phyloP scores from a whole-genome alignment of 805 yeast species.

The Ogataea parapolymorpha region DNA sequence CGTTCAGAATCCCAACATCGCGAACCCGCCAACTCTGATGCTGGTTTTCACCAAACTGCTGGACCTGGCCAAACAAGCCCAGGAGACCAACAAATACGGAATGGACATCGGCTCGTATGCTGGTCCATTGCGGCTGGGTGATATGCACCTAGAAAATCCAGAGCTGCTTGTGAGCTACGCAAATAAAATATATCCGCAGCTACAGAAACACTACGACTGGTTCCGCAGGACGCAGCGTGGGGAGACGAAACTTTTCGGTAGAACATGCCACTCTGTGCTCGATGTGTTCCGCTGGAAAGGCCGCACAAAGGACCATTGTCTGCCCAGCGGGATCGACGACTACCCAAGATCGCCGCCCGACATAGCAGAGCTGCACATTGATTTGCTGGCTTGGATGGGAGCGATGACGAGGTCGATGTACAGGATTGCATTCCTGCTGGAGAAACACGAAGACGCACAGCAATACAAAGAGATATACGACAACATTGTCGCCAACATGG shows the following conservation, averaged over 20 bases:
- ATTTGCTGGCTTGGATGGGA: conserved; percentile 89
- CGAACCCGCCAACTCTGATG: conserved; percentile 94
- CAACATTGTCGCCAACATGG: conserved; percentile 61
- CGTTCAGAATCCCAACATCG: conserved; percentile 83
- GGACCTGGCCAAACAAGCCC: conserved; percentile 37
- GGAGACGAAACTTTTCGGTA: conserved; percentile 63
- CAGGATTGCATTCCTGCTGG: conserved; percentile 63
- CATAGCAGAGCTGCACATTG: conserved; percentile 86
- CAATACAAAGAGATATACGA: conserved; percentile 50
- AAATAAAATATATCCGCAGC: conserved; percentile 65
- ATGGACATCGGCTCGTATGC: conserved; percentile 13
- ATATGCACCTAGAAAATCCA: conserved; percentile 54
- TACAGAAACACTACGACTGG: conserved; percentile 79
- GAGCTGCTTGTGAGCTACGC: conserved; percentile 59
- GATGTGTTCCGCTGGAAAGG: conserved; percentile 95
- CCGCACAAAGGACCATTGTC: conserved; percentile 75
- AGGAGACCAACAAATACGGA: conserved; percentile 24
- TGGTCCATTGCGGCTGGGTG: conserved; percentile 40
- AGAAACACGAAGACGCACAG: conserved; percentile 53
- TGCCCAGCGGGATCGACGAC: conserved; percentile 94
- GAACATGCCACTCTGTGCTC: conserved; percentile 44
- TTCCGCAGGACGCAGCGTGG: conserved; percentile 81
- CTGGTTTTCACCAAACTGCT: conserved; percentile 61
- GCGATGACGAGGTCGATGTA: conserved; percentile 84
- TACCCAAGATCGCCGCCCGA: conserved; percentile 90